These are phyloP conservation scores for Zea luxurians DNA, from an alignment of 176 grass and related monocot species.

Conservation along the genomic window DNA sequence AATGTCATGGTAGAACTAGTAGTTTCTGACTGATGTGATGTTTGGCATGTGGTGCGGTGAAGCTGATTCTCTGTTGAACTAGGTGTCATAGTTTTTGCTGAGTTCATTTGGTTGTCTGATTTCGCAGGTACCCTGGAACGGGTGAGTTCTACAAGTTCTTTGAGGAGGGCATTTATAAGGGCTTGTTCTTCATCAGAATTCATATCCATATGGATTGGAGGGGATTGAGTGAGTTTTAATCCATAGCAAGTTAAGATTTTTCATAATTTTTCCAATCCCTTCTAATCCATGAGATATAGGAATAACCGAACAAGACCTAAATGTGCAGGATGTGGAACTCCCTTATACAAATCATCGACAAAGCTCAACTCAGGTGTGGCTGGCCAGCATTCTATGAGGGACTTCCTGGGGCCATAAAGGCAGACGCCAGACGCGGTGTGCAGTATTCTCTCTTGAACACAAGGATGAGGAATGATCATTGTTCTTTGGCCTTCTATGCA, in stretches of 20 bases:
- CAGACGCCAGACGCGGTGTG: slow-evolving; percentile 43
- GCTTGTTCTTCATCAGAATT: too few species aligned
- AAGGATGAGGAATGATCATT: background rate
- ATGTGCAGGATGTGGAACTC: slow-evolving; percentile 83
- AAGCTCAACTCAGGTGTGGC: slow-evolving; percentile 92
- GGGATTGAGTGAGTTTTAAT: too few species aligned
- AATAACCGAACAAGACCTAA: background rate
- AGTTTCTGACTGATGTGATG: background rate
- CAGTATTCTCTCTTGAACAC: background rate
- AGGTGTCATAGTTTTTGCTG: background rate
- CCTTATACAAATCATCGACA: slow-evolving; percentile 83
- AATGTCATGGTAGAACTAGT: background rate
- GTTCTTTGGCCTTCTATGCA: background rate
- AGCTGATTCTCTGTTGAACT: slow-evolving; percentile 17
- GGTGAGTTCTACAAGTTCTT: slow-evolving; percentile 82
- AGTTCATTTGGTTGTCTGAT: slow-evolving; percentile 1
- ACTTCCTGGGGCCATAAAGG: slow-evolving; percentile 76
- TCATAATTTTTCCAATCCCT: too few species aligned
- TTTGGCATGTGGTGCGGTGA: background rate
- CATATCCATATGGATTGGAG: too few species aligned
- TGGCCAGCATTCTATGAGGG: slow-evolving; percentile 96
- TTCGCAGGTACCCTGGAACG: slow-evolving; percentile 78
- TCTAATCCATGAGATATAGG: too few species aligned
- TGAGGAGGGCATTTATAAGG: slow-evolving; percentile 53
- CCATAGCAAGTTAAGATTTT: too few species aligned